Base-by-base conservation (phyloP, 2,329 filamentous ascomycete species). In the Trichophyton verrucosum region DNA sequence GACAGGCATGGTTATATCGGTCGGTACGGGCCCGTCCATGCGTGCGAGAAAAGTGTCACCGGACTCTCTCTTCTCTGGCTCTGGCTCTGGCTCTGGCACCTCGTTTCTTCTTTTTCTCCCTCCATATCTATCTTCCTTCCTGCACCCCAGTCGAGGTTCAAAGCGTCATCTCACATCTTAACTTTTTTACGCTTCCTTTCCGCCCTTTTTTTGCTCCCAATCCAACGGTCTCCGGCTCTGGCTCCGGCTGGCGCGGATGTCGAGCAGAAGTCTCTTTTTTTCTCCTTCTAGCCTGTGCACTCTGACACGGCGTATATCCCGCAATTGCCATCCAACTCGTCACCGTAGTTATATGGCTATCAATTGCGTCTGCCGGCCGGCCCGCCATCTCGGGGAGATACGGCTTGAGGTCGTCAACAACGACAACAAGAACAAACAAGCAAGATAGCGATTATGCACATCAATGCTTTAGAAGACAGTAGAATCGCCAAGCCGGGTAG, bases 401-500 rank as follows among this genome's bases (percentile, higher is more conserved):
- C 40, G 40, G 4, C 38, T 13, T 15, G 24, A 27, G 6, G 3
- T n/a, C n/a, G n/a, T n/a, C 22, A 30, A 7, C 5, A 7, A 30
- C 6, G 7, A 30, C 27, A 1, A 7, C 27, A 6, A 30, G 6
- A 38, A 38, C 8, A 36, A 36, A 36, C 33, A 38, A 38, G 33
- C 33, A 38, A 38, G 33, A 38, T 3, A 13, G 33, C 33, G 40
- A 44, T 44, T 20, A 44, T 44, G 40, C 40, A 44, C 40, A 44
- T 44, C 40, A 47, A 17, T 20, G 44, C 44, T 20, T 47, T 24
- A 33, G 49, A 53, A 53, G 27, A 2, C 17, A 9, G 22, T 53
- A 22, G 49, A 53, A 53, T 33, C 49, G 49, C 49, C 49, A 53
- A 53, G 49, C 49, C 49, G 49, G 49, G 49, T 53, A 53, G 49